Conservation (phyloP, 495 filamentous ascomycete genomes). For the Aspergillus ellipticus region DNA sequence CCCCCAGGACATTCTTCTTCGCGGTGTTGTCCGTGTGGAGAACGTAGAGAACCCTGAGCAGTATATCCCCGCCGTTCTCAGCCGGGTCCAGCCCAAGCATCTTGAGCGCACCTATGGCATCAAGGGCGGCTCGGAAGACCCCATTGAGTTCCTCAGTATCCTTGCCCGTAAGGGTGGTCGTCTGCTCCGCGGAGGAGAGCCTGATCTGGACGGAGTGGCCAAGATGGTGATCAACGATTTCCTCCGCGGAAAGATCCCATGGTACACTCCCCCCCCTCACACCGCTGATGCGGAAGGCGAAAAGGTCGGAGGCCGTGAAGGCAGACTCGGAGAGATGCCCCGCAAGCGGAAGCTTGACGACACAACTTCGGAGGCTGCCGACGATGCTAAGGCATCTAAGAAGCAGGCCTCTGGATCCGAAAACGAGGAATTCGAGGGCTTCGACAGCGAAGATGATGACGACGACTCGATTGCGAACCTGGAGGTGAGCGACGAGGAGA, state of each 20-base stretch:
- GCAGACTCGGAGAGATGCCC: constrained; percentile 61
- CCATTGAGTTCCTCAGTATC: constrained; percentile 79
- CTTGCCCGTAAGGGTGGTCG: constrained; percentile 84
- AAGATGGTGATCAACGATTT: constrained; percentile 97
- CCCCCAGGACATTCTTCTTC: constrained; percentile 82
- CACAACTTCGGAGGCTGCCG: constrained; percentile 28
- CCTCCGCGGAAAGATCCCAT: constrained; percentile 88
- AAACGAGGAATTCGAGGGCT: constrained; percentile 36
- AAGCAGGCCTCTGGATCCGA: constrained; percentile 25
- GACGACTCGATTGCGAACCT: constrained; percentile 43
- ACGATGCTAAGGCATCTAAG: constrained; percentile 19
- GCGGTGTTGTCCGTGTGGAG: constrained; percentile 89
- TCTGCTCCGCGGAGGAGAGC: constrained; percentile 83
- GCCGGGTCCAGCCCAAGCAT: constrained; percentile 76
- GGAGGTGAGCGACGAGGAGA: constrained; percentile 43
- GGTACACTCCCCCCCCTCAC: constrained; percentile 82
- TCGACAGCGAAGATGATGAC: constrained; percentile 29
- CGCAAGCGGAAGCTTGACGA: constrained; percentile 52
- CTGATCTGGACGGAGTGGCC: constrained; percentile 87
- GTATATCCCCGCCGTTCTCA: constrained; percentile 81
- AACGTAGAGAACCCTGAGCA: constrained; percentile 94
- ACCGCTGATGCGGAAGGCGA: constrained; percentile 49
- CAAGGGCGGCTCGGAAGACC: constrained; percentile 53
- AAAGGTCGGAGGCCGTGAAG: constrained; percentile 55
- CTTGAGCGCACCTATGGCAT: constrained; percentile 91